Evolutionary conservation across 2,329 filamentous ascomycete species (phyloP).

Genomic region (Penicillium sp.): DNA sequence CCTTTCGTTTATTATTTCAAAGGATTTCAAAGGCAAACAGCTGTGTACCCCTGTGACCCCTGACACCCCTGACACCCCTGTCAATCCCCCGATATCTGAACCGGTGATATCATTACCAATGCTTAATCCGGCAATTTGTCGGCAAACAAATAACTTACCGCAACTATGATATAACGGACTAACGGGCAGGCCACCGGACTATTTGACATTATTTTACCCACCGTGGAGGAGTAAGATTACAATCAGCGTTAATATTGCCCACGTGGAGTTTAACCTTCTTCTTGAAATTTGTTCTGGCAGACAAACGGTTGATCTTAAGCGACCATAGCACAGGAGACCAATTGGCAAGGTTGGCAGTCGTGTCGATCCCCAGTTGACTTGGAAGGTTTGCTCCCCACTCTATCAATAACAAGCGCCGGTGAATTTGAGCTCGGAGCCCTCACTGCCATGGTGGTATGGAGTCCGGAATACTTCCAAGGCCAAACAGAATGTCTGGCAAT

Average conservation of each 20-base stretch:
- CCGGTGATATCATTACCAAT: neutral
- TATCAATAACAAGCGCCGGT: no score
- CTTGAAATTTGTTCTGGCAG: neutral
- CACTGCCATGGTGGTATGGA: no score
- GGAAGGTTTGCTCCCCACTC: neutral
- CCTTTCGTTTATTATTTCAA: no score
- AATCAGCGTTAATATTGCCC: neutral
- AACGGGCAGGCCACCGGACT: neutral
- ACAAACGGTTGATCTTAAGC: neutral
- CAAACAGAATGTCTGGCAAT: no score
- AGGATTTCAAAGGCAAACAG: no score
- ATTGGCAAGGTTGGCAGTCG: neutral
- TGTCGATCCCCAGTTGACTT: neutral
- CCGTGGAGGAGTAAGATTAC: neutral
- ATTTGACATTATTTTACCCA: neutral
- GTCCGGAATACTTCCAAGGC: no score
- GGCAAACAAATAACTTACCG: neutral
- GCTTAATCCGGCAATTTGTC: neutral
- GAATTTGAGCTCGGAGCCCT: no score
- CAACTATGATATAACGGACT: neutral
- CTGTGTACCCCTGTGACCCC: neutral
- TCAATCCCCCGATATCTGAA: neutral
- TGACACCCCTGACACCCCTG: neutral
- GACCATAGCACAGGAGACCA: neutral
- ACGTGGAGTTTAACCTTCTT: neutral